Evolutionary conservation across 2,329 filamentous ascomycete species (phyloP), one percentile per base, ranked within the genome.

Genomic region (Decorospora gaudefroyi): DNA sequence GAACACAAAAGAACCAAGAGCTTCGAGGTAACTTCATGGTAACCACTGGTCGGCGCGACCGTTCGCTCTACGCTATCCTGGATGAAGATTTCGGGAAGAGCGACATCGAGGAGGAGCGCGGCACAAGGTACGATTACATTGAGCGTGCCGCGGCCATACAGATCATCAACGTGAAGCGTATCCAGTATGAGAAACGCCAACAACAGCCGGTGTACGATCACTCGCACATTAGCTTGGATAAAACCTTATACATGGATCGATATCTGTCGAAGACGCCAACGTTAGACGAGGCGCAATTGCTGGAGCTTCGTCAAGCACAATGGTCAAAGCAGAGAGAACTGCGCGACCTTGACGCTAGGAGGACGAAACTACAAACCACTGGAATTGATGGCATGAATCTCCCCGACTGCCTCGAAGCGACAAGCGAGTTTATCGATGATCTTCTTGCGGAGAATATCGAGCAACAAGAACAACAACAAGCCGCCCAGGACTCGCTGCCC

Each of bases 91-190:
- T 96, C 64, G 90, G 95, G 59, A 81, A 86, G 32, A 86, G 93
- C 58, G 80, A 84, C 18, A 81, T 92, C 19, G 83, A 65, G 30
- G 55, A 51, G 30, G 55, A 51, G 6, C 54, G 52, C 11, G 39
- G 53, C 15, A 52, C 49, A 10, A 65, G 69, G 37, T 70, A 60
- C 34, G 65, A 66, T 18, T 67, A 61, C 22, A 63, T 72, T 51
- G 82, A 81, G 50, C 78, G 78, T n/a, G 75, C 91, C 8, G 90
- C 93, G 0, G 90, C 91, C 0, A 82, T 99, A 21, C 75, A 97
- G 12, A 91, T 96, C 61, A 84, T 99, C 30, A 87, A 90, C 54
- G 88, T 99, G 21, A 90, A 95, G 64, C 84, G 93, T 4, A 85
- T 88, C 3, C 84, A 86, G 46, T 89, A 84, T 36, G 85, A 89